Conservation (phyloP, 768 basidiomycete genomes). For the Strobilomyces dryophilus region DNA sequence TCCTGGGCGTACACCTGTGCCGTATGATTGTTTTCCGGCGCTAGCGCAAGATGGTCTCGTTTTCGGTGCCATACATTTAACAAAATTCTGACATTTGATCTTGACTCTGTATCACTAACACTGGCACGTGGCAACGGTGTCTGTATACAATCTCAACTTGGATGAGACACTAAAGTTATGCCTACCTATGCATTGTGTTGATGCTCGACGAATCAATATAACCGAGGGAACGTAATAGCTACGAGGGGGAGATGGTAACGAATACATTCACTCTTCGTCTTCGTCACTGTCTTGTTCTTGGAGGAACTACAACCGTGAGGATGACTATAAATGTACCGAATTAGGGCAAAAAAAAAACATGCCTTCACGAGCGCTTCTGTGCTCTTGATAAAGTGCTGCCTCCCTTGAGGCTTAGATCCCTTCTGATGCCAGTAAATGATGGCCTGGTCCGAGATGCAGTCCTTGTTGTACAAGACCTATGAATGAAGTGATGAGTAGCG, state of each 20-base stretch:
- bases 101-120: constrained; percentile 2
- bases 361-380: constrained; percentile 90
- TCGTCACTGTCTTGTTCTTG: constrained; percentile 80
- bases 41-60: neutral
- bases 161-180: neutral
- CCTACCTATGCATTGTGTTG: constrained; percentile 1
- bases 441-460: constrained; percentile 92
- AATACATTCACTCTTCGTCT: constrained; percentile 35
- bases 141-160: neutral
- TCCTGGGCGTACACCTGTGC: constrained; percentile 12
- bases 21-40: constrained; percentile 12
- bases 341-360: constrained; percentile 5
- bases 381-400: constrained; percentile 90
- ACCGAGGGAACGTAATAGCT: constrained; percentile 13
- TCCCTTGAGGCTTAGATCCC: constrained; percentile 92
- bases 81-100: neutral
- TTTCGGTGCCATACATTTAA: neutral
- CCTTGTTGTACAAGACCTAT: constrained; percentile 92
- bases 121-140: neutral
- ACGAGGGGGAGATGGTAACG: constrained; percentile 5
- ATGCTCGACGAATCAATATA: constrained; percentile 1
- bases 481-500: constrained; percentile 9
- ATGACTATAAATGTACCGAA: constrained; percentile 4
- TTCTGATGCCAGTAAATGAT: constrained; percentile 99
- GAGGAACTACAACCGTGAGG: constrained; percentile 71